Evolutionary conservation across 306 rosid species (phyloP).

Genomic region (Quercus bicolor): DNA sequence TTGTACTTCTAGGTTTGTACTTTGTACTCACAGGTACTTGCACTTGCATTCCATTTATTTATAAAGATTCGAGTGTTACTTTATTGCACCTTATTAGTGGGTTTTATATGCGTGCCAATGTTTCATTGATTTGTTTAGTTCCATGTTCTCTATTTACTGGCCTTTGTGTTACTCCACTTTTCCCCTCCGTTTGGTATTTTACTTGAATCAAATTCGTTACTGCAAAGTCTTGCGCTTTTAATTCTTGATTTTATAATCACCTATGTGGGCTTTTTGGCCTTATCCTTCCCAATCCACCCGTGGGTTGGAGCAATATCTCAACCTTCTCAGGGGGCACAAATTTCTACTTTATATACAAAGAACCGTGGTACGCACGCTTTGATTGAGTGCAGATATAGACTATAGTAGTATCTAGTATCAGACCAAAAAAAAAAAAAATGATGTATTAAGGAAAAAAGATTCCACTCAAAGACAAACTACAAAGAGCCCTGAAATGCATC

Average conservation of each 20-base stretch:
- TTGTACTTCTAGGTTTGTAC: slow-evolving; percentile 50
- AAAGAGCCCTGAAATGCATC: no score
- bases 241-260: slow-evolving; percentile 11
- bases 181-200: neutral
- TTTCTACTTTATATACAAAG: no score
- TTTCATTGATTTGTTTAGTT: neutral
- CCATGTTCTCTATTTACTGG: neutral
- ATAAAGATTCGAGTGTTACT: slow-evolving; percentile 30
- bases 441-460: no score
- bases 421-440: no score
- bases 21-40: slow-evolving; percentile 27
- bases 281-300: neutral
- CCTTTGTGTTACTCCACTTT: neutral
- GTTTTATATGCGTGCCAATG: slow-evolving; percentile 8
- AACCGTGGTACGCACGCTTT: no score
- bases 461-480: no score
- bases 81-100: slow-evolving; percentile 8
- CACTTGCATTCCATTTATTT: slow-evolving; percentile 29
- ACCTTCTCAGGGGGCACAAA: no score
- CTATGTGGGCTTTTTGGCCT: slow-evolving; percentile 16
- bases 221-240: neutral
- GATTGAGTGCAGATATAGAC: no score
- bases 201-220: neutral
- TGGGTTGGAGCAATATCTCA: neutral
- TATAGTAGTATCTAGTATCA: no score